phyloP scores from a whole-genome alignment of 1,284 basidiomycete species.

The Limonomyces culmigenus region DNA sequence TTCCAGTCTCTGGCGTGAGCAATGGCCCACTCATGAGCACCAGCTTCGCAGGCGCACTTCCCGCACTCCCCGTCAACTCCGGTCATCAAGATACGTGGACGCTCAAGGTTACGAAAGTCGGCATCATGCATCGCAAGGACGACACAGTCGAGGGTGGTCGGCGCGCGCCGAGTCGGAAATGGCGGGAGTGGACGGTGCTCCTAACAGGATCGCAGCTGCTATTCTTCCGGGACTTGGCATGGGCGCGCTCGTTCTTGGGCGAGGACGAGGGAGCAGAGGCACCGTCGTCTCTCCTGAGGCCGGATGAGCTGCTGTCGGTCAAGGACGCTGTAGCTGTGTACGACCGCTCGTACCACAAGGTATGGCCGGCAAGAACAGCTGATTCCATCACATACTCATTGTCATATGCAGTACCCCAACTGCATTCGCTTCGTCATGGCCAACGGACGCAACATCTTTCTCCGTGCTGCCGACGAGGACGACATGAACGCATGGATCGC shows the following conservation, averaged over 20 bases:
- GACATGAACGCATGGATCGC: constrained; percentile 90
- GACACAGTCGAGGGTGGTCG: constrained; percentile 63
- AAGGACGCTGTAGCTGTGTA: constrained; percentile 66
- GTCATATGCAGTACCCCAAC: constrained; percentile 34
- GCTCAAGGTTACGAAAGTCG: constrained; percentile 72
- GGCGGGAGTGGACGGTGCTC: constrained; percentile 77
- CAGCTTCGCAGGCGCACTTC: neutral
- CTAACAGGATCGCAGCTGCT: constrained; percentile 84
- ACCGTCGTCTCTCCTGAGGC: constrained; percentile 50
- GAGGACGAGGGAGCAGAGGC: neutral
- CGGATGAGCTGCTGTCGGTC: constrained; percentile 78
- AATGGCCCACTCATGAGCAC: too few species aligned
- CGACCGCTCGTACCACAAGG: constrained; percentile 65
- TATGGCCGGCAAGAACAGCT: constrained; percentile 13
- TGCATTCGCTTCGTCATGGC: constrained; percentile 70
- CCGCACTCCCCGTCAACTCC: constrained; percentile 7
- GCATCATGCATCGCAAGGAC: constrained; percentile 74
- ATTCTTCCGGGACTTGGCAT: constrained; percentile 76
- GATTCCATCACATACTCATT: constrained; percentile 3
- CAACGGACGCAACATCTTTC: constrained; percentile 66
- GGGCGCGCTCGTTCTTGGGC: constrained; percentile 42
- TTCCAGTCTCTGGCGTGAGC: too few species aligned
- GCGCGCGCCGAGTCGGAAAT: constrained; percentile 67
- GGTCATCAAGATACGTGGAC: constrained; percentile 20
- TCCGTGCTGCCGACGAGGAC: constrained; percentile 56